Evolutionary conservation across 495 filamentous ascomycete species (phyloP).

Genomic region (Sphaerosporella brunnea): DNA sequence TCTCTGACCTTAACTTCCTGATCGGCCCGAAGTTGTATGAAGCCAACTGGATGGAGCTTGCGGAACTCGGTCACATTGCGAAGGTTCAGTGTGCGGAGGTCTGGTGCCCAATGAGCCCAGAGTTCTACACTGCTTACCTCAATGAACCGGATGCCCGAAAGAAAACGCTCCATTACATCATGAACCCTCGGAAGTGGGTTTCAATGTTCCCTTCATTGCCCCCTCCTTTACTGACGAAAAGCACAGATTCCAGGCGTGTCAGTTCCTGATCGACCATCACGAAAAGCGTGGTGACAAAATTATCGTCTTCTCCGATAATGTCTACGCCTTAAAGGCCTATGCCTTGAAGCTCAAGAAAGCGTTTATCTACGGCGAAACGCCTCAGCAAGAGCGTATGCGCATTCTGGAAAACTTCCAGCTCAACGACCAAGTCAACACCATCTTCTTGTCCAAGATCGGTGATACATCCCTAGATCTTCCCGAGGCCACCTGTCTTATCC

Average conservation of each 20-base stretch:
- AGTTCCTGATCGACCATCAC: constrained; percentile 95
- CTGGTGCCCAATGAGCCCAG: constrained; percentile 97
- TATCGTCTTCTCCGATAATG: constrained; percentile 97
- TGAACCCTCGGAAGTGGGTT: constrained; percentile 78
- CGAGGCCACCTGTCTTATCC: constrained; percentile 92
- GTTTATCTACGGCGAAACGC: constrained; percentile 85
- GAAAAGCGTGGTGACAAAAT: constrained; percentile 93
- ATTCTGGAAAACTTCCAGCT: constrained; percentile 95
- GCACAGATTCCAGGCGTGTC: constrained; percentile 57
- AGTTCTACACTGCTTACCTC: constrained; percentile 93
- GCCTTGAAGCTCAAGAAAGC: constrained; percentile 70
- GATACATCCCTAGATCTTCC: constrained; percentile 94
- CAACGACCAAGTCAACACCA: constrained; percentile 80
- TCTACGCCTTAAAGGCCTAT: constrained; percentile 78
- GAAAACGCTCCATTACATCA: constrained; percentile 66
- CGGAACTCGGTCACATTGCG: constrained; percentile 90
- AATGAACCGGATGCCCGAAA: constrained; percentile 48
- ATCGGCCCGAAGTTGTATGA: constrained; percentile 97
- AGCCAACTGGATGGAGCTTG: constrained; percentile 98
- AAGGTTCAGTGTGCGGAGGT: constrained; percentile 96
- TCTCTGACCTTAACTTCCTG: constrained; percentile 89
- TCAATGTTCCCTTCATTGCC: too few species aligned
- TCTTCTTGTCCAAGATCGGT: constrained; percentile 95
- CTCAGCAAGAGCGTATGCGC: constrained; percentile 66
- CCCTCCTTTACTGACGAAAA: constrained; percentile 5